Evolutionary conservation across 169 alveolate genomes (phyloP), one percentile per base, ranked within the genome.

Genomic region (Plasmodium berghei): DNA sequence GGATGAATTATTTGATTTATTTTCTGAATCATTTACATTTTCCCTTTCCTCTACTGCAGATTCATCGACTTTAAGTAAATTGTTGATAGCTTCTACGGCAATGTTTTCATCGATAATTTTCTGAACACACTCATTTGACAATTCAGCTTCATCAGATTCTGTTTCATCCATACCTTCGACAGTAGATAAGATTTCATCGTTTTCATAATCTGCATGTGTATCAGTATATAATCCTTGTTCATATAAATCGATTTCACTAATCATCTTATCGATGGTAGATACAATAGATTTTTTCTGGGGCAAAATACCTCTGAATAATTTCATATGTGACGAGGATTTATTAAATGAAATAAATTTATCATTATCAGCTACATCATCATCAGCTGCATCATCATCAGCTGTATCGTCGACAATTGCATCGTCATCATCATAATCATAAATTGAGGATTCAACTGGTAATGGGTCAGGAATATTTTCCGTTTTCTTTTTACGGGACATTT

Each of bases 201-300:
- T 6, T 22, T 9, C 48, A 20, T 6, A 34, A 18, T 2, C 9
- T 42, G 49, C 1, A 40, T 3, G 0, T 18, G 40, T 62, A 12
- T 16, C 9, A 48, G 9, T 9, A 14, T 4, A 48, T 20, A 73
- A 40, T 45, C 52, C 69, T 22, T 64, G 49, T 56, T 63, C 75
- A 18, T 63, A 77, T 10, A 63, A 77, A 26, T 77, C 70, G 16
- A 77, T 77, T 77, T 77, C 89, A 14, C 46, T 70, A 26, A 77
- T 55, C 61, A 77, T 45, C 12, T 34, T 64, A 45, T 77, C 70
- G 18, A 77, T 77, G 20, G 58, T 63, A 10, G 20, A 10, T 56
- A 77, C 5, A 5, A 77, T 40, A 34, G 58, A n/a, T 42, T 52
- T 16, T 52, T 52, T 1, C 0, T 3, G 24, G 6, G 59, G 6